Evolutionary conservation across 306 rosid genomes (phyloP).

Genomic region (Castanospermum australe): DNA sequence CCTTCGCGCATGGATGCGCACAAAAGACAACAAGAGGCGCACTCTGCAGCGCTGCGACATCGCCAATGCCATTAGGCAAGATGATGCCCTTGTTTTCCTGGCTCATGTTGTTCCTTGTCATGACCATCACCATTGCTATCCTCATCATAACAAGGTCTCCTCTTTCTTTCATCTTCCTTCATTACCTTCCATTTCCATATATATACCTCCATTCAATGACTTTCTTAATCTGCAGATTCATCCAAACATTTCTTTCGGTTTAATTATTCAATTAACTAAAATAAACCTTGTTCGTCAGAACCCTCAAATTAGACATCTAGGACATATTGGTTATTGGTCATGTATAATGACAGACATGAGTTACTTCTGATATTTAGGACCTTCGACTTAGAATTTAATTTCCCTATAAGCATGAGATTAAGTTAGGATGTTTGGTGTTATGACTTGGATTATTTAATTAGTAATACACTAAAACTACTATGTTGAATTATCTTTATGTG

Average conservation of each 20-base stretch:
- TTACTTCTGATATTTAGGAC: not conserved
- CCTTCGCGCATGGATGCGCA: conserved; percentile 31
- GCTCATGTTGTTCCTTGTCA: not conserved
- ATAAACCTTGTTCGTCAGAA: too few species aligned
- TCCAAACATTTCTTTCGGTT: not conserved
- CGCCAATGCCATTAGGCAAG: conserved; percentile 8
- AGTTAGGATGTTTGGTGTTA: not conserved
- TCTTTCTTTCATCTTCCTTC: not conserved
- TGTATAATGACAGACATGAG: too few species aligned
- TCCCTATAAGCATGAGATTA: not conserved
- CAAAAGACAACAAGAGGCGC: conserved; percentile 25
- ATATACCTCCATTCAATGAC: not conserved
- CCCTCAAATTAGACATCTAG: too few species aligned
- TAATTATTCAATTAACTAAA: too few species aligned
- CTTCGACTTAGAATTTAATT: not conserved
- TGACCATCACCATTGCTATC: not conserved
- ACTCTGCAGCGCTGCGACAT: conserved; percentile 30
- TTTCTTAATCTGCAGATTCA: not conserved
- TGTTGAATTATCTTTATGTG: not conserved
- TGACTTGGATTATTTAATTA: too few species aligned
- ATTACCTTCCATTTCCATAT: not conserved
- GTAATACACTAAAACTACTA: not conserved
- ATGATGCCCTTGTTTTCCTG: conserved; percentile 23
- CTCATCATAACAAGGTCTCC: not conserved
- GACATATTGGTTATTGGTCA: too few species aligned